phyloP scores from a whole-genome alignment of 768 basidiomycete genomes.

The Tremella yokohamensis region DNA sequence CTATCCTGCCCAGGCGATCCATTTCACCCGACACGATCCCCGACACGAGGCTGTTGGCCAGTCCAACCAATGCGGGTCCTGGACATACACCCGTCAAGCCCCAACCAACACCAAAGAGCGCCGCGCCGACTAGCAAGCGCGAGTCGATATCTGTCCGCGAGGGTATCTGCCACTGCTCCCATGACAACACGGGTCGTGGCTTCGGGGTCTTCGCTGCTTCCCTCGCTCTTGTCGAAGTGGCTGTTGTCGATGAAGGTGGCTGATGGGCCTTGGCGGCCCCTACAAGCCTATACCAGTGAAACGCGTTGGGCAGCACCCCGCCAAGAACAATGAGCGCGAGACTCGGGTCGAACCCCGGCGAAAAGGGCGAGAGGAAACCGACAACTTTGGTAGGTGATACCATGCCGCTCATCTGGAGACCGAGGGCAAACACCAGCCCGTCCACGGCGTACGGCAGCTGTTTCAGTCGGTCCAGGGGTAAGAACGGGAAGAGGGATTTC shows the following conservation, averaged over 20 bases:
- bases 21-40: background rate
- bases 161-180: slow-evolving; percentile 42
- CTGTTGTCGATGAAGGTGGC: background rate
- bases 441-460: slow-evolving; percentile 33
- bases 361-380: slow-evolving; percentile 43
- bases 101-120: slow-evolving; percentile 52
- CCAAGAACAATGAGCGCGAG: slow-evolving; percentile 49
- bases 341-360: slow-evolving; percentile 48
- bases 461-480: background rate
- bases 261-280: too few species aligned
- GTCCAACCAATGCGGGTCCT: slow-evolving; percentile 43
- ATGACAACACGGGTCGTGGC: slow-evolving; percentile 12
- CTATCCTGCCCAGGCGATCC: background rate
- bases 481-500: background rate
- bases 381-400: slow-evolving; percentile 45
- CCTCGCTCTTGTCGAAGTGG: background rate
- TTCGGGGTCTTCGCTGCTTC: slow-evolving; percentile 6
- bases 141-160: slow-evolving; percentile 30
- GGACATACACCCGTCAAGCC: slow-evolving; percentile 51
- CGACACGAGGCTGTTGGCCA: slow-evolving; percentile 8
- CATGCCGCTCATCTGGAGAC: slow-evolving; percentile 51
- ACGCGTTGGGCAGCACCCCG: slow-evolving; percentile 47
- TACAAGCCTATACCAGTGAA: slow-evolving; percentile 28
- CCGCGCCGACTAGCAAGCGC: slow-evolving; percentile 36
- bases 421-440: slow-evolving; percentile 45